phyloP scores from a whole-genome alignment of 2,329 filamentous ascomycete genomes.

The Pyricularia sp. region DNA sequence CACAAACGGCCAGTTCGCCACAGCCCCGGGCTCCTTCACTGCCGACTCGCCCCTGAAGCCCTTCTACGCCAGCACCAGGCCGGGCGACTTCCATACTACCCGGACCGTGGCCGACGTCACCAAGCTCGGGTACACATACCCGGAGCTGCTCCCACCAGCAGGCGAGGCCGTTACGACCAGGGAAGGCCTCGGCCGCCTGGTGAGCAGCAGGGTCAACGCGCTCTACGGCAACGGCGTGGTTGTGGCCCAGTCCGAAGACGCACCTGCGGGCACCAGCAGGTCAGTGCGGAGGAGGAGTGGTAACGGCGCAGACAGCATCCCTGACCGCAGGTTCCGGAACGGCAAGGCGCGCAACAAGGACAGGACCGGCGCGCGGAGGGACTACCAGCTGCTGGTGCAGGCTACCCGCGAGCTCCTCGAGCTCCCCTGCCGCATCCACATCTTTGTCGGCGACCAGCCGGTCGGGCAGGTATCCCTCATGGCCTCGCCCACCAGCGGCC shows the following conservation, averaged over 20 bases:
- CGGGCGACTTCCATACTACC: slow-evolving; percentile 32
- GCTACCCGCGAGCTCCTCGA: slow-evolving; percentile 26
- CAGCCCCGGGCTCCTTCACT: slow-evolving; percentile 29
- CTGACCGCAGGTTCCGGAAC: background rate
- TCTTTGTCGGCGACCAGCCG: slow-evolving; percentile 19
- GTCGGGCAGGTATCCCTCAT: slow-evolving; percentile 26
- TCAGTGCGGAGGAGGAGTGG: background rate
- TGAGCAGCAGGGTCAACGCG: slow-evolving; percentile 49
- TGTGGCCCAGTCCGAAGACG: background rate
- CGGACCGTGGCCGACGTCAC: slow-evolving; percentile 18
- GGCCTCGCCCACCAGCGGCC: slow-evolving; percentile 24
- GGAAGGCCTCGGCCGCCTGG: slow-evolving; percentile 49
- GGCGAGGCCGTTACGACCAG: slow-evolving; percentile 29
- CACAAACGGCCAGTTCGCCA: slow-evolving; percentile 27
- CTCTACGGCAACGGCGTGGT: slow-evolving; percentile 28
- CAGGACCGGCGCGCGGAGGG: slow-evolving; percentile 5
- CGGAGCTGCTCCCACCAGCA: slow-evolving; percentile 26
- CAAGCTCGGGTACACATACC: slow-evolving; percentile 31
- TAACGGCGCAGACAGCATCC: background rate
- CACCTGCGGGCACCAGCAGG: background rate
- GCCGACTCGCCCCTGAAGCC: slow-evolving; percentile 38
- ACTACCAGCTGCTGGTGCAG: slow-evolving; percentile 26
- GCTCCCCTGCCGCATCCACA: slow-evolving; percentile 25
- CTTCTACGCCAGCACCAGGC: slow-evolving; percentile 29
- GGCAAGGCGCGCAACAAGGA: background rate